Percentiles rank a stretch among this genome's conserved stretches.
Conservation (phyloP, 1,139 yeast species). For the Nematodospora anomalae region DNA sequence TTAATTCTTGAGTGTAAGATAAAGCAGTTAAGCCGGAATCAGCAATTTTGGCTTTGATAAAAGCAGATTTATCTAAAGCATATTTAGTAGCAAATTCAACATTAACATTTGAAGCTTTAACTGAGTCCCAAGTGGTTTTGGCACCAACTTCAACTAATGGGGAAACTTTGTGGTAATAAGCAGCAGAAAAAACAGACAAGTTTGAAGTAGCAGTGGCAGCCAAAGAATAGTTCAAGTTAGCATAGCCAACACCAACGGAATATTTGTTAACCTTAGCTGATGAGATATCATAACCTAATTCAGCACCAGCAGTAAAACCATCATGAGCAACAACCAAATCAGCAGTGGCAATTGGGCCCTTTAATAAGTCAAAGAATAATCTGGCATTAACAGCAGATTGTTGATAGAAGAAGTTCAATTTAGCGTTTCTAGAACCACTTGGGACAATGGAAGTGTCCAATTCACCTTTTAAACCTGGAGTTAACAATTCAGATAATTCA, state of each 20-base stretch:
- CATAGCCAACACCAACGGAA: conserved; percentile 93
- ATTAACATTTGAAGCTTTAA: conserved; percentile 63
- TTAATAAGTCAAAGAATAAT: conserved; percentile 90
- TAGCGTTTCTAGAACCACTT: conserved; percentile 84
- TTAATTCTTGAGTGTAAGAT: conserved; percentile 91
- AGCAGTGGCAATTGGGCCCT: conserved; percentile 95
- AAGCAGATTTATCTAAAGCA: conserved; percentile 80
- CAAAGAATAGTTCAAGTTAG: conserved; percentile 83
- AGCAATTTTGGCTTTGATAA: conserved; percentile 95
- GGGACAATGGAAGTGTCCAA: conserved; percentile 88
- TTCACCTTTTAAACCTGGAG: conserved; percentile 95
- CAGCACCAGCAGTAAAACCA: conserved; percentile 97
- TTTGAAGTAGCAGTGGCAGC: conserved; percentile 89
- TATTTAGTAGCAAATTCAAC: conserved; percentile 97
- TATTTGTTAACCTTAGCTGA: conserved; percentile 92
- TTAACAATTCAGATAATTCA: conserved; percentile 86
- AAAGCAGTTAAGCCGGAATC: conserved; percentile 95
- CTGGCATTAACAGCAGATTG: conserved; percentile 94
- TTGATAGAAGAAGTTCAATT: conserved; percentile 86
- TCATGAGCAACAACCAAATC: conserved; percentile 94
- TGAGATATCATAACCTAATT: conserved; percentile 93
- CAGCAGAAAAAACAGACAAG: conserved; percentile 89
- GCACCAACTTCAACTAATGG: conserved; percentile 96
- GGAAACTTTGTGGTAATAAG: conserved; percentile 95
- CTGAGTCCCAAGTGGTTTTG: conserved; percentile 93